Conservation (phyloP, 768 basidiomycete genomes). For the Baorangia bicolor region DNA sequence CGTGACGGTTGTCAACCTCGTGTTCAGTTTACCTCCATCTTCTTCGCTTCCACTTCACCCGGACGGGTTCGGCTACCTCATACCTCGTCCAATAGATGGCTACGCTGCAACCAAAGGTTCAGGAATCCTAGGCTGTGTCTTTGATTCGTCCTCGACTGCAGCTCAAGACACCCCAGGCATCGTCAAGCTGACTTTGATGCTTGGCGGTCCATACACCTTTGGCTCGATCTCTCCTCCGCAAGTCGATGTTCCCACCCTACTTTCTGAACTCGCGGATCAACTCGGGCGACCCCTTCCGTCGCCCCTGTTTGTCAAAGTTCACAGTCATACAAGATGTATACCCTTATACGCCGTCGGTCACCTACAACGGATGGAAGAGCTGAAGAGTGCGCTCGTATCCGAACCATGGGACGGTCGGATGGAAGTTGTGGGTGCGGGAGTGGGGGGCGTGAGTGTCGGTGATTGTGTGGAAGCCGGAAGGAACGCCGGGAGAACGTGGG, state of each 20-base stretch:
- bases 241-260: slow-evolving; percentile 25
- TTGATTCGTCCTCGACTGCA: slow-evolving; percentile 79
- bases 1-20: slow-evolving; percentile 85
- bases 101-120: slow-evolving; percentile 42
- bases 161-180: slow-evolving; percentile 51
- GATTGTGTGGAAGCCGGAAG: slow-evolving; percentile 82
- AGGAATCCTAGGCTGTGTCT: slow-evolving; percentile 80
- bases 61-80: slow-evolving; percentile 90
- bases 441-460: slow-evolving; percentile 82
- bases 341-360: slow-evolving; percentile 79
- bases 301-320: slow-evolving; percentile 54
- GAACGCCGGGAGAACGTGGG: slow-evolving; percentile 47
- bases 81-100: slow-evolving; percentile 69
- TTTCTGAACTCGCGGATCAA: slow-evolving; percentile 43
- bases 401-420: slow-evolving; percentile 48
- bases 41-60: slow-evolving; percentile 58
- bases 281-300: slow-evolving; percentile 48
- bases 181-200: slow-evolving; percentile 87
- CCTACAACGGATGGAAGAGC: slow-evolving; percentile 59
- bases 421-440: slow-evolving; percentile 79
- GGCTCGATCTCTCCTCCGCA: slow-evolving; percentile 13
- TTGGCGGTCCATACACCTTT: slow-evolving; percentile 70
- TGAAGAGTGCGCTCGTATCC: slow-evolving; percentile 43
- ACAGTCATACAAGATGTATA: slow-evolving; percentile 67
- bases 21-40: slow-evolving; percentile 58